Base-by-base conservation (phyloP, 2,329 filamentous ascomycete genomes). In the Neurospora sp. region DNA sequence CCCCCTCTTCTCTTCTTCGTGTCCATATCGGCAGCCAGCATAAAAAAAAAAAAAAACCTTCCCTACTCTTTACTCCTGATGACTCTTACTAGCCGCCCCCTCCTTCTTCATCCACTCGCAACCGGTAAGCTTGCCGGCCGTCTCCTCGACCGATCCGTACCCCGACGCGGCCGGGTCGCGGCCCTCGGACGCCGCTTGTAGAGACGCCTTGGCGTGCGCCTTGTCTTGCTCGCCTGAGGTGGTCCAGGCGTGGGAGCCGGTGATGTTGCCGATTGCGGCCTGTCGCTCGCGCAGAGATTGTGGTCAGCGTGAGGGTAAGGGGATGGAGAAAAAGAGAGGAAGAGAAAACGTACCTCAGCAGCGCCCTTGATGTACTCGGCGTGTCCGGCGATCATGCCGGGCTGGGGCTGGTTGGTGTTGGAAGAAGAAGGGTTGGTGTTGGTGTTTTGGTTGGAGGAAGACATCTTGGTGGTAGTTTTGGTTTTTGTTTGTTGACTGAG, bases 91-190 rank as follows among this genome's bases (percentile, higher is more conserved):
- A 19, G 81, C 83, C 15, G 80, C 82, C 0, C 89, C 89, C 78
- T 91, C 89, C 69, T 84, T 83, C 78, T 86, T 81, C 90, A 92
- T 92, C 0, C 90, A 90, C 78, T 90, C 87, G 73, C 90, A 92
- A 0, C 90, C 90, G 0, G 87, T 84, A 0, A 85, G 79, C 76
- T 86, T 87, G 6, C 90, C 90, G 0, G 88, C 86, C 67, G 89
- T 76, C 81, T 91, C 86, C 77, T 93, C 90, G 2, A 83, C 82
- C 75, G 85, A 87, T 42, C 90, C 90, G 69, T 85, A 88, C 0
- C 89, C 89, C 62, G 85, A 80, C 6, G 78, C 76, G 2, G 78
- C 74, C 1, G 84, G 77, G 73, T 91, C 87, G 28, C 89, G 83
- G 68, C 84, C 79, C 73, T 87, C 84, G 71, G 83, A 82, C 0